Conservation (phyloP, 2,329 filamentous ascomycete species). For the Beauveria bassiana region DNA sequence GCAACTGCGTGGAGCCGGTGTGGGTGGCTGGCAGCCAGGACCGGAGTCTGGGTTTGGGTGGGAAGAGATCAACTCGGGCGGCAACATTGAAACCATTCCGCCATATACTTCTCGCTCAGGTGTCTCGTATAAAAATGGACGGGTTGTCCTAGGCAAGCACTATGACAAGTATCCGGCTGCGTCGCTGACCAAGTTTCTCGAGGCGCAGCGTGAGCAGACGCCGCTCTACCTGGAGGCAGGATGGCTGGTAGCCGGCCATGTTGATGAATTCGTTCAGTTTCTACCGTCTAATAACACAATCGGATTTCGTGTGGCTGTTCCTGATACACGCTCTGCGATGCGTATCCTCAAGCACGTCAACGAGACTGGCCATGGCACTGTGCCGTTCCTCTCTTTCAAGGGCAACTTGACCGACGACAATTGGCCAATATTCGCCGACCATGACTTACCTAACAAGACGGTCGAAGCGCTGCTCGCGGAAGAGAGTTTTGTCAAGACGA, state of each 20-base stretch:
- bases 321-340: background rate
- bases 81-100: slow-evolving; percentile 27
- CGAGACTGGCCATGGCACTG: background rate
- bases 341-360: background rate
- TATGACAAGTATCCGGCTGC: slow-evolving; percentile 10
- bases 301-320: background rate
- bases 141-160: slow-evolving; percentile 12
- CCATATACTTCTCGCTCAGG: slow-evolving; percentile 15
- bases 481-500: slow-evolving; percentile 12
- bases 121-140: background rate
- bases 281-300: background rate
- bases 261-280: slow-evolving; percentile 24
- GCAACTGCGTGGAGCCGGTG: slow-evolving; percentile 12
- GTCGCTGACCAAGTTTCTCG: slow-evolving; percentile 18
- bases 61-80: slow-evolving; percentile 14
- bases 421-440: background rate
- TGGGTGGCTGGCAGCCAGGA: slow-evolving; percentile 22
- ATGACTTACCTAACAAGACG: background rate
- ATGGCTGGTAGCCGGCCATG: slow-evolving; percentile 25
- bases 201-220: slow-evolving; percentile 22
- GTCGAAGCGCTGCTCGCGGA: background rate
- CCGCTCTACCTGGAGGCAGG: slow-evolving; percentile 24
- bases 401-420: background rate
- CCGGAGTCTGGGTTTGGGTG: slow-evolving; percentile 11
- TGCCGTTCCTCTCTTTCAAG: background rate